phyloP scores from a whole-genome alignment of 129 eudicot genomes.

The Pulicaria dysenterica region DNA sequence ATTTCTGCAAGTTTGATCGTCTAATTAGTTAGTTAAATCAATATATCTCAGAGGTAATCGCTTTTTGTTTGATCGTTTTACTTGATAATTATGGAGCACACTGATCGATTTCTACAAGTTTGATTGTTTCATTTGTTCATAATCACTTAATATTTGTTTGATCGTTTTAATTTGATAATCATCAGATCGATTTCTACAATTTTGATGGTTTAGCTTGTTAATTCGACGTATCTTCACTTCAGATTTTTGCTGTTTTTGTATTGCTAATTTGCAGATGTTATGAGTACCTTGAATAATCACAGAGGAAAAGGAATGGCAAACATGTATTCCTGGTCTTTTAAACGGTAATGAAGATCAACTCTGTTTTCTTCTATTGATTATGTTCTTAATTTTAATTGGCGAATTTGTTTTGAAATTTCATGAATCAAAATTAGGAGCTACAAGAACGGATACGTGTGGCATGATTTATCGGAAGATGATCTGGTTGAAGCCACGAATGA shows the following conservation, averaged over 20 bases:
- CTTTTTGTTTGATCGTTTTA: background rate
- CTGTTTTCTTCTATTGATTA: background rate
- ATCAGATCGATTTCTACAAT: no score
- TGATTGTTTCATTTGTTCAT: background rate
- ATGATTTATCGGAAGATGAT: constrained; percentile 58
- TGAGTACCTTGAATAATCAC: constrained; percentile 51
- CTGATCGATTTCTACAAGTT: no score
- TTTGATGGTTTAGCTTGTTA: no score
- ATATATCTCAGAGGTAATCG: constrained; percentile 39
- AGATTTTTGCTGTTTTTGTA: background rate
- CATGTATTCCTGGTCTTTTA: constrained; percentile 70
- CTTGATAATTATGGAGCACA: no score
- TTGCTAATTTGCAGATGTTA: constrained; percentile 44
- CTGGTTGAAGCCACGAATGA: constrained; percentile 45
- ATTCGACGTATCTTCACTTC: no score
- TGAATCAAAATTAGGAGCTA: constrained; percentile 52
- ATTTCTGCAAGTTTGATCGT: background rate
- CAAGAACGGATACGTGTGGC: constrained; percentile 73
- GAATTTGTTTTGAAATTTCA: constrained; percentile 4
- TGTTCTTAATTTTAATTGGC: background rate
- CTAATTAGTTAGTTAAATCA: background rate
- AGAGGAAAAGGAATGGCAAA: constrained; percentile 68
- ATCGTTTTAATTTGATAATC: background rate
- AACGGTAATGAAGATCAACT: constrained; percentile 37
- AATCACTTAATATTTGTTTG: background rate